Evolutionary conservation across 2,329 filamentous ascomycete genomes (phyloP).

Genomic region (Pseudopithomyces chartarum): DNA sequence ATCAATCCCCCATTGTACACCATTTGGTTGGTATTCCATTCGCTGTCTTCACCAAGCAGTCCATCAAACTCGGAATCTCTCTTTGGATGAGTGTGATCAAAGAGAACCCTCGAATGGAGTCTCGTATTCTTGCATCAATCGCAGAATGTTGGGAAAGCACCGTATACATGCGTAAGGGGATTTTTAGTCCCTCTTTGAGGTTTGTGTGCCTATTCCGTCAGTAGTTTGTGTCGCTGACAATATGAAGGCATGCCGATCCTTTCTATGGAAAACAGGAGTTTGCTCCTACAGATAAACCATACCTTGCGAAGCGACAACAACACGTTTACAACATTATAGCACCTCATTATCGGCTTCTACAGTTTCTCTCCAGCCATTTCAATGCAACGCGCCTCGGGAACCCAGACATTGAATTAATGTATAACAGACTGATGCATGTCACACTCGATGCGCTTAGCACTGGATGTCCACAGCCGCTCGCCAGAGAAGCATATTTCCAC

Average conservation of each 20-base stretch:
- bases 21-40: constrained; percentile 94
- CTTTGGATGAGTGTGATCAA: constrained; percentile 97
- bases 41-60: constrained; percentile 88
- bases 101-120: constrained; percentile 87
- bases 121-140: constrained; percentile 83
- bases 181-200: constrained; percentile 76
- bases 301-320: constrained; percentile 76
- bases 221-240: constrained; percentile 34
- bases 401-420: constrained; percentile 78
- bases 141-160: constrained; percentile 89
- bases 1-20: constrained; percentile 79
- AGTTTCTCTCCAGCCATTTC: constrained; percentile 93
- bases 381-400: constrained; percentile 89
- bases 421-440: constrained; percentile 77
- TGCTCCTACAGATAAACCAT: constrained; percentile 81
- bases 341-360: constrained; percentile 82
- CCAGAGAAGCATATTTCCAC: constrained; percentile 89
- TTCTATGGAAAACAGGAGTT: constrained; percentile 93
- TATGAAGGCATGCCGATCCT: constrained; percentile 70
- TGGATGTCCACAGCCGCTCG: constrained; percentile 79
- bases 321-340: constrained; percentile 80
- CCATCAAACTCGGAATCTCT: constrained; percentile 92
- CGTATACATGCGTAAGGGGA: constrained; percentile 74
- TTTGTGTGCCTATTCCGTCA: constrained; percentile 44
- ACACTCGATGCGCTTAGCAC: constrained; percentile 72